phyloP scores from a whole-genome alignment of 305 asterid species.

The Caryopteris hybrid region DNA sequence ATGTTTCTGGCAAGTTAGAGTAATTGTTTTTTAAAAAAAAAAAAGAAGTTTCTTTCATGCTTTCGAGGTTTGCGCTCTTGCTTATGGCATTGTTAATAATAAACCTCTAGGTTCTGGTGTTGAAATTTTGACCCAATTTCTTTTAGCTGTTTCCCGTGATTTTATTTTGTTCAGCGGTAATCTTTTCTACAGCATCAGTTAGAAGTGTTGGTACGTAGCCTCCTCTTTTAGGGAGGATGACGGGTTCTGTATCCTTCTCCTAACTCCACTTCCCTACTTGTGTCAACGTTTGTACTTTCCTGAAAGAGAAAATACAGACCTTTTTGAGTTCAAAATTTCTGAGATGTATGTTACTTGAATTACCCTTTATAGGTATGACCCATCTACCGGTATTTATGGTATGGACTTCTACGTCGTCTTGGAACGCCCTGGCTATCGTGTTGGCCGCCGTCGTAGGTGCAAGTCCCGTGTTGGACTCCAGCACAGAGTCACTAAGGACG shows the following conservation, averaged over 20 bases:
- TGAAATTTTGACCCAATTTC: no score
- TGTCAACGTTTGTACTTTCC: no score
- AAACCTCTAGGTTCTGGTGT: no score
- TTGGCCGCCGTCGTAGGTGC: conserved; percentile 96
- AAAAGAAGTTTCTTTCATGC: background rate
- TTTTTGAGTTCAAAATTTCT: background rate
- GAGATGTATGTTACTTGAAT: background rate
- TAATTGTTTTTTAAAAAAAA: background rate
- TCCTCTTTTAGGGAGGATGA: no score
- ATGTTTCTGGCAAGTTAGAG: background rate
- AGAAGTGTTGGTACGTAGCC: background rate
- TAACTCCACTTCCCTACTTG: no score
- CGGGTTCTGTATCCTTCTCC: no score
- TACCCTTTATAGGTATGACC: conserved; percentile 60
- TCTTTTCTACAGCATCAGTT: background rate
- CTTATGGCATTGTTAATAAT: background rate
- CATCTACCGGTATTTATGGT: conserved; percentile 93
- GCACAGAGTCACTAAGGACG: conserved; percentile 91
- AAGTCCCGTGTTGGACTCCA: conserved; percentile 89
- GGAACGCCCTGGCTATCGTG: conserved; percentile 96
- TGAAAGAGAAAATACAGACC: no score
- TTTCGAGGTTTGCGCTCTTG: background rate
- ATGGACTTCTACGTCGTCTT: conserved; percentile 89
- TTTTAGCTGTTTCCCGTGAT: no score
- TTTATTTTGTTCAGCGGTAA: background rate